Base-by-base conservation (phyloP, 129 eudicot species). In the Erigeron canadensis region DNA sequence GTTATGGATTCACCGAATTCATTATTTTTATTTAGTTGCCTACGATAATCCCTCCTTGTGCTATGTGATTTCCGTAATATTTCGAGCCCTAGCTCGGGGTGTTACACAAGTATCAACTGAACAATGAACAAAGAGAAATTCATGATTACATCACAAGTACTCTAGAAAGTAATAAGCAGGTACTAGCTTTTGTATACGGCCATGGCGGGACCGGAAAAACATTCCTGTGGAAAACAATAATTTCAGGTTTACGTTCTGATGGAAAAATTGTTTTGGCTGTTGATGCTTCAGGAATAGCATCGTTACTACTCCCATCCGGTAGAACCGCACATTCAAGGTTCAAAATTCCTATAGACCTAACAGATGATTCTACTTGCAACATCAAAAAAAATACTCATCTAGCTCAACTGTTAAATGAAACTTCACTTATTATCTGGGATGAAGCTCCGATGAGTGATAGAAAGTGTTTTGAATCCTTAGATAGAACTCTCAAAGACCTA, bases 121-220 rank as follows among this genome's bases (percentile, higher is more conserved):
- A 62, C 38, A 6, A 4, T 0, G 0, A 39, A 8, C 23, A 62
- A n/a, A 15, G 7, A 0, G n/a, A 13, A 1, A 39, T 62, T n/a
- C 39, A 62, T 8, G 4, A 10, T n/a, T 12, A 21, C 10, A n/a
- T 23, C 4, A 21, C 23, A 5, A n/a, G 8, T 21, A n/a, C 8
- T 8, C 9, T 22, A 8, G 63, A 57, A 37, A 15, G 34, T 23
- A 23, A 37, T 21, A 34, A 61, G 19, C 66, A 61, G 38, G 66
- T 12, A 3, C 44, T 61, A 2, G 15, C 15, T 12, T 61, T 61
- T 61, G 66, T 61, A 6, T 61, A 61, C 15, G 46, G 13, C 3
- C 66, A 34, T 61, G 46, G 66, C 5, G 66, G 44, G 4, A 61
- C 66, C 1, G 16, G 65, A 9, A 60, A 60, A 60, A 60, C 45